Base-by-base conservation (phyloP, 2,329 filamentous ascomycete species). In the Cladophialophora yegresii region DNA sequence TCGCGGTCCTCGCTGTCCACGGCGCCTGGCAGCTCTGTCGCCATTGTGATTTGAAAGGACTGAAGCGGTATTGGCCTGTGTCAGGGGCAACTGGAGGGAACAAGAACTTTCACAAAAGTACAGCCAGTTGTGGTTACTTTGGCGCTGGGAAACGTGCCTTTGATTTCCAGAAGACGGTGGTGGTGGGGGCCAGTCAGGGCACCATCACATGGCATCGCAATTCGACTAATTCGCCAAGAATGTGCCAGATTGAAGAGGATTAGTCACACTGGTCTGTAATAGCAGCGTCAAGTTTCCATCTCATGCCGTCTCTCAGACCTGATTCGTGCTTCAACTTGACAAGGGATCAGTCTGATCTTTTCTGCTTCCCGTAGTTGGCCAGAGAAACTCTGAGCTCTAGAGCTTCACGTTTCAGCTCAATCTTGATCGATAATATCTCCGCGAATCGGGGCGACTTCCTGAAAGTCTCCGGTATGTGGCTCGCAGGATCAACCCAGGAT, bases 1-100 rank as follows among this genome's bases (percentile, higher is more conserved):
- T 70, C 62, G 20, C 61, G 61, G 62, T 71, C 70, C 32, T 70
- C 68, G 16, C 63, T 65, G 23, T 70, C 59, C n/a, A 70, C 54
- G 12, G 56, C 50, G 30, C 36, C 50, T 12, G 51, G 36, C 26
- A 9, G 16, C 23, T 16, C 50, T 36, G 49, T 43, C 5, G 54
- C 33, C 54, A 58, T 30, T 62, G 58, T 62, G 57, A 22, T 54
- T 28, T 54, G 50, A 43, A n/a, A 43, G 36, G 32, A 3, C 23
- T 26, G 12, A 22, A 26, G 20, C n/a, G 16, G 22, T 50, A 50
- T 28, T 33, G 13, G 16, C 45, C 26, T 20, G 28, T 26, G 58
- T 54, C 13, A 20, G 23, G 28, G 32, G 20, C n/a, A 8, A 16
- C 9, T 40, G 45, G 33, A 36, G 40, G 4, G 33, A 13, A 30